These are phyloP conservation scores for Trametopsis cervina DNA, from an alignment of 768 basidiomycete species.

Conservation along the genomic window DNA sequence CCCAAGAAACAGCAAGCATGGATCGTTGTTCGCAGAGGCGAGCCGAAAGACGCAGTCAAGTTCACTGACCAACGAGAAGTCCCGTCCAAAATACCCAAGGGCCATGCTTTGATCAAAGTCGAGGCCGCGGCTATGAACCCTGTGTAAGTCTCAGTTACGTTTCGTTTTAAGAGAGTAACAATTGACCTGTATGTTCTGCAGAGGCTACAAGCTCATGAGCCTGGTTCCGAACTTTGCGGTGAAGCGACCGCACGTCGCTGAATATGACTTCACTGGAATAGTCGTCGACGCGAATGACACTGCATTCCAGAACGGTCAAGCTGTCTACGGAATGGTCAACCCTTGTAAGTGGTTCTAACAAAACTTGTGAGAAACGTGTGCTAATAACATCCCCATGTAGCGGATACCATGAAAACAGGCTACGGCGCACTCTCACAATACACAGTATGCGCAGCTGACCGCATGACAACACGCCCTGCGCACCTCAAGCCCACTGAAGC, in stretches of 20 bases:
- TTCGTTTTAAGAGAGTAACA: too few species aligned
- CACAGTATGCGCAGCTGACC: slow-evolving; percentile 33
- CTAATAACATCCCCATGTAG: not conserved
- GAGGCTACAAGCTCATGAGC: slow-evolving; percentile 56
- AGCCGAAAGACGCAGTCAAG: slow-evolving; percentile 23
- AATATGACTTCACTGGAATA: slow-evolving; percentile 58
- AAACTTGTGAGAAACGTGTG: not conserved
- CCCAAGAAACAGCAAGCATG: slow-evolving; percentile 22
- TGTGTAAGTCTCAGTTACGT: slow-evolving; percentile 33
- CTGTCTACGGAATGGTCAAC: slow-evolving; percentile 53
- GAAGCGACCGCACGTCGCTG: slow-evolving; percentile 44
- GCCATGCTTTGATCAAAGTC: slow-evolving; percentile 45
- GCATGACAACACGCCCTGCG: slow-evolving; percentile 38
- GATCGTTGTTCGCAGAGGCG: slow-evolving; percentile 23
- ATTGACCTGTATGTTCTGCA: too few species aligned
- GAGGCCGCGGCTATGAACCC: slow-evolving; percentile 61
- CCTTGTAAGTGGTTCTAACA: slow-evolving; percentile 19
- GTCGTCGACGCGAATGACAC: slow-evolving; percentile 50
- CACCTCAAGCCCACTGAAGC: slow-evolving; percentile 50
- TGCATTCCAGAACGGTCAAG: slow-evolving; percentile 49
- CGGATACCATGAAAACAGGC: slow-evolving; percentile 19
- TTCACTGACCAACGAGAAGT: slow-evolving; percentile 23
- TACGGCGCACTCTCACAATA: slow-evolving; percentile 60
- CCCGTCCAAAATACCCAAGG: slow-evolving; percentile 26
- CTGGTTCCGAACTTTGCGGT: slow-evolving; percentile 39